Evolutionary conservation across 441 rosid species (phyloP), one percentile per base, ranked within the genome.

Genomic region (Populus hybrid): DNA sequence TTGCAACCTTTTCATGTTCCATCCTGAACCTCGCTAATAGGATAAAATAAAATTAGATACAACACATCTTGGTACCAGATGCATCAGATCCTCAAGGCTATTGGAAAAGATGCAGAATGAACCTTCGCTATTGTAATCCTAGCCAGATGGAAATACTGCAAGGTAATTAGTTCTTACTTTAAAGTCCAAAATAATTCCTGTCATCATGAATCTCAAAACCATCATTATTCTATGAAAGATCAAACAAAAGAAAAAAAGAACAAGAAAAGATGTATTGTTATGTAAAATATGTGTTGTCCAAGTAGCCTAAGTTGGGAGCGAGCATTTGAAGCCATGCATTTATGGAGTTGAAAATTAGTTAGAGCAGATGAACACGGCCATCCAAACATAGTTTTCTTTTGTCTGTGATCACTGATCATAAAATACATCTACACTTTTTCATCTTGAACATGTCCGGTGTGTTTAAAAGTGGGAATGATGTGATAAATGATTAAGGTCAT

Each of bases 71-170:
- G 87, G 91, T 89, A 79, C 97, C 97, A 70, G 69, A 65, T 79
- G 84, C 74, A 67, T 83, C 91, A 82, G 92, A 92, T 86, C 89
- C 88, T 80, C 79, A 38, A 75, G 79, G 82, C 77, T 36, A 82
- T 79, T 94, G 98, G 99, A 79, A 75, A 75, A 86, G 81, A 74
- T 95, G 99, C 88, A 88, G 89, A 84, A 78, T 87, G 83, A 88
- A 82, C 80, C 78, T 95, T 77, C 78, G 73, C 26, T 86, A 86
- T 81, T 95, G 99, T 84, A 82, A 80, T 83, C 82, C 84, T 67
- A 69, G 77, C 82, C 95, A 92, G 82, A 80, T 90, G 70, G 84
- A 86, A 83, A 80, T 84, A 68, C 81, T 95, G 59, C 92, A 90
- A 26, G 98, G 99, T 95, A 87, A 78, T 76, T 63, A 53, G 69